A percentile compares a stretch with the other conserved stretches of the same genome.
Evolutionary conservation across 1,284 basidiomycete species (phyloP).

Genomic region (Sphaerobolus stellatus): DNA sequence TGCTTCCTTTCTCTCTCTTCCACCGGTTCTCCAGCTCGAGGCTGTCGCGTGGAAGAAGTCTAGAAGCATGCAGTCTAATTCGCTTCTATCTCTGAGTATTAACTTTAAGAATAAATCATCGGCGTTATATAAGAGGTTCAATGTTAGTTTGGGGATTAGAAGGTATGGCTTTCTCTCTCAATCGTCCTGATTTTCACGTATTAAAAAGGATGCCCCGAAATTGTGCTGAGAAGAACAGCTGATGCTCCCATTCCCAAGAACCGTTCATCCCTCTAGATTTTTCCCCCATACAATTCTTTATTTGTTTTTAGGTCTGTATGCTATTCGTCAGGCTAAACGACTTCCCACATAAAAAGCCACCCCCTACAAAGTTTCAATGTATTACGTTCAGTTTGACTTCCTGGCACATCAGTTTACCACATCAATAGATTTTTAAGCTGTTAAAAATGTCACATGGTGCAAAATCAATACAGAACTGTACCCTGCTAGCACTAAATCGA

Average conservation of each 20-base stretch:
- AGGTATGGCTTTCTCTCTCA: conserved; percentile 17
- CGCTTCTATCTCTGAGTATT: conserved; percentile 75
- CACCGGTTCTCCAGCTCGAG: conserved; percentile 61
- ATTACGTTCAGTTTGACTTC: conserved; percentile 66
- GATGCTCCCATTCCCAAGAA: neutral
- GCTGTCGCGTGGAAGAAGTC: conserved; percentile 54
- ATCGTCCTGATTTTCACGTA: neutral
- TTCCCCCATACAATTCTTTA: conserved; percentile 74
- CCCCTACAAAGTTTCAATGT: conserved; percentile 53
- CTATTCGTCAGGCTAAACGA: conserved; percentile 70
- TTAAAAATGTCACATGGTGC: too few species aligned
- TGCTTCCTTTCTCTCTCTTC: conserved; percentile 64
- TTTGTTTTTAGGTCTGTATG: conserved; percentile 73
- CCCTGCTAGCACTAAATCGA: conserved; percentile 43
- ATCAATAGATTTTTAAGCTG: too few species aligned
- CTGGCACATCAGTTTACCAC: conserved; percentile 71
- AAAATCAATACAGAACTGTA: too few species aligned
- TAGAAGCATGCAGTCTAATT: conserved; percentile 61
- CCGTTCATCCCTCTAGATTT: conserved; percentile 56
- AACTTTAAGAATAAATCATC: conserved; percentile 79
- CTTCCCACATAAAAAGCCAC: conserved; percentile 47
- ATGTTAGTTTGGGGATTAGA: conserved; percentile 73
- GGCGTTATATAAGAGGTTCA: conserved; percentile 71
- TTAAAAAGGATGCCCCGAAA: neutral
- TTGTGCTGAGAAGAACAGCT: neutral